Percentiles rank a stretch among this genome's conserved stretches.
phyloP scores from a whole-genome alignment of 2,329 filamentous ascomycete species.

The Nigrograna mackinnonii region DNA sequence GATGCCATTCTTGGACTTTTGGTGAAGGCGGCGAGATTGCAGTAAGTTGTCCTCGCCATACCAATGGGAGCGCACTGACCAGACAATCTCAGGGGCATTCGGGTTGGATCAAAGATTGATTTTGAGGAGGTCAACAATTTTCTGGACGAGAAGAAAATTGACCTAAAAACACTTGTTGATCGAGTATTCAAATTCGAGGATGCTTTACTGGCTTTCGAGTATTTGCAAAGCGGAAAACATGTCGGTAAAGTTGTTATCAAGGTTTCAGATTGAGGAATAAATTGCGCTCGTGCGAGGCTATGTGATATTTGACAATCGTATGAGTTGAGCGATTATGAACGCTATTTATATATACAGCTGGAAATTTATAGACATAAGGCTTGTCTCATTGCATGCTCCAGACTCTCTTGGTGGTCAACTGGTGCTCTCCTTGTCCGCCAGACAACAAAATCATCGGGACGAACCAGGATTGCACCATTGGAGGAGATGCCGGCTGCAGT shows the following conservation, averaged over 20 bases:
- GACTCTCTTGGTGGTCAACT: too few relatives aligned
- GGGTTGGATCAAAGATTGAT: slow-evolving; percentile 61
- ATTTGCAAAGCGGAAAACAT: slow-evolving; percentile 37
- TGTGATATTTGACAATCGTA: too few relatives aligned
- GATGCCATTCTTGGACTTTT: slow-evolving; percentile 18
- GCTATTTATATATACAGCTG: too few relatives aligned
- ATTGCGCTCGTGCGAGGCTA: too few relatives aligned
- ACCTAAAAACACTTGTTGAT: slow-evolving; percentile 31
- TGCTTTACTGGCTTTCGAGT: slow-evolving; percentile 35
- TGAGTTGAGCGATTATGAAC: too few relatives aligned
- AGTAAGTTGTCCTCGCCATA: slow-evolving; percentile 15
- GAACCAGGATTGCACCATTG: too few relatives aligned
- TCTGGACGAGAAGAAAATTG: slow-evolving; percentile 37
- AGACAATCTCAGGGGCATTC: slow-evolving; percentile 49
- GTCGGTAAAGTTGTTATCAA: slow-evolving; percentile 33
- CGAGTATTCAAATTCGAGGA: slow-evolving; percentile 38
- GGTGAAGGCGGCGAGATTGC: slow-evolving; percentile 19
- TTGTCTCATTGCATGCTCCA: too few relatives aligned
- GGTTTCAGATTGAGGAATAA: too few relatives aligned
- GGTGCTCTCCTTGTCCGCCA: too few relatives aligned
- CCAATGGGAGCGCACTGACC: not conserved
- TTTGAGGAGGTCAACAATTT: slow-evolving; percentile 43
- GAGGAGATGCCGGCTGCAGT: too few relatives aligned
- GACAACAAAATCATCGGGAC: too few relatives aligned
- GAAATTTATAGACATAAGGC: too few relatives aligned